Base-by-base conservation (phyloP, 192 early-diverging fungal species). In the Entomortierella chlamydospora region DNA sequence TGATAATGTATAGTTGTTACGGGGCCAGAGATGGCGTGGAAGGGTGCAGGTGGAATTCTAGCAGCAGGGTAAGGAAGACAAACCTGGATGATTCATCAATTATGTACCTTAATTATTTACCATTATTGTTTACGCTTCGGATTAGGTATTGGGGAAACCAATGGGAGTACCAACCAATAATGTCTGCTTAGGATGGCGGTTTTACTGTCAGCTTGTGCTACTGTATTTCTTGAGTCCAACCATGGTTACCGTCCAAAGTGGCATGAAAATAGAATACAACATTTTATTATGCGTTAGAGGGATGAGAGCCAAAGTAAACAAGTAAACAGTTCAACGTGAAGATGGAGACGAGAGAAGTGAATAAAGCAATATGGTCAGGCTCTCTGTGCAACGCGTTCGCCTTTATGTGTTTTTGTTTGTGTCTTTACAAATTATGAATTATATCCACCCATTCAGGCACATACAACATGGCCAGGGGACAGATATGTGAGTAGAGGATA, bases 31-130 rank as follows among this genome's bases (percentile, higher is more conserved):
- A 81, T 83, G 66, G 57, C 68, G 45, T 84, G 81, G 68, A 80
- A 82, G 51, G 87, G 87, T 13, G 56, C 82, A 37, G 87, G 87
- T n/a, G 87, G 87, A 6, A 70, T 88, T 30, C 68, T 83, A 30
- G 85, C 79, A 25, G 83, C 85, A 64, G 87, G 87, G 85, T 88
- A 78, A 81, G 60, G 0, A 33, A n/a, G n/a, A n/a, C n/a, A n/a
- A n/a, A n/a, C n/a, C n/a, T n/a, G n/a, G n/a, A n/a, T n/a, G n/a
- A 29, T n/a, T 20, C 23, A 11, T 42, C 15, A 43, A n/a, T 23
- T 3, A 43, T 4, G 12, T 2, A 50, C 6, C 8, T 45, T 64
- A 12, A 23, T 26, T 47, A 47, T 47, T 29, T 42, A 61, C 6
- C 9, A 41, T 33, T 25, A 20, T 12, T 22, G 0, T 29, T 4